Conservation (phyloP, 306 rosid genomes). For the Pachyrhizus erosus region DNA sequence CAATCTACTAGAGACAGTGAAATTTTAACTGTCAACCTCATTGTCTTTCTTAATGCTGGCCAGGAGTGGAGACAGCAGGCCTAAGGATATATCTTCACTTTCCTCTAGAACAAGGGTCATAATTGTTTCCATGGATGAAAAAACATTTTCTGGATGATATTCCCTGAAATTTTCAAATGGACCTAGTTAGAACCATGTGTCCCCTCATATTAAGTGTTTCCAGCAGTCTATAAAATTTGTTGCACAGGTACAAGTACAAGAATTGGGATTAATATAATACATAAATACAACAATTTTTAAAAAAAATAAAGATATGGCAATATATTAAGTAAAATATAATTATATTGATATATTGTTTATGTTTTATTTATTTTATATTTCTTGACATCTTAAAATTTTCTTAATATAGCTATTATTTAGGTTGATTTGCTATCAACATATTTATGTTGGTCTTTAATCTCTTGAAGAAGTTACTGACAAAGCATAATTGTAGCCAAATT, state of each 20-base stretch:
- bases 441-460: not conserved
- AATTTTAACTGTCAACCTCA: conserved; percentile 51
- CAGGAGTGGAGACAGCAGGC: conserved; percentile 71
- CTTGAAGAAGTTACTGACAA: not conserved
- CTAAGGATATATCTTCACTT: conserved; percentile 85
- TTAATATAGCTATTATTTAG: not conserved
- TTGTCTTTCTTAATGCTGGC: conserved; percentile 71
- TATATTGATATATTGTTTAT: not conserved
- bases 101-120: conserved; percentile 92
- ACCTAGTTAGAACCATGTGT: conserved; percentile 12
- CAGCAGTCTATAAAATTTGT: conserved; percentile 8
- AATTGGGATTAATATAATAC: not conserved
- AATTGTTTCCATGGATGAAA: conserved; percentile 86
- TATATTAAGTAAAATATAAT: not conserved
- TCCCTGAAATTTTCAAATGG: conserved; percentile 60
- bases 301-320: not conserved
- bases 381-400: not conserved
- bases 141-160: conserved; percentile 72
- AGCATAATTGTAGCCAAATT: not conserved
- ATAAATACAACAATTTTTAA: not conserved
- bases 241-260: not conserved
- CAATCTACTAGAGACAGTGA: conserved; percentile 19
- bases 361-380: not conserved
- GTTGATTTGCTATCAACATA: not conserved
- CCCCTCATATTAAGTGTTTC: not conserved